Evolutionary conservation across 257 asterid genomes (phyloP).

Genomic region (Lycium barbarum): DNA sequence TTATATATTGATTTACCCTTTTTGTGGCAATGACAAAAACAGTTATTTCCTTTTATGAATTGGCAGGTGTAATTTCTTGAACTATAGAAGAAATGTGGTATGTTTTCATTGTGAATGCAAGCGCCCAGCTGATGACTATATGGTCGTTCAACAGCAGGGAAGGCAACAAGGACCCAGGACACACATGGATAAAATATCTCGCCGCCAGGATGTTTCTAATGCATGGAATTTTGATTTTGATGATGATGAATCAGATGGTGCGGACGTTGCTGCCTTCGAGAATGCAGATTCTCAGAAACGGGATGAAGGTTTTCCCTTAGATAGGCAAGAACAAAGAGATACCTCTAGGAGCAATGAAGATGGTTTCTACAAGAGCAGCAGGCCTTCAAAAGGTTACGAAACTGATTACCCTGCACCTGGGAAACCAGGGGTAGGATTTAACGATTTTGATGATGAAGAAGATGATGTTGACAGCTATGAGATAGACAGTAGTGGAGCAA

Average conservation of each 20-base stretch:
- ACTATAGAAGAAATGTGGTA: conserved; percentile 88
- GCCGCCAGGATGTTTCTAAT: conserved; percentile 63
- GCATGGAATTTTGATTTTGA: conserved; percentile 99
- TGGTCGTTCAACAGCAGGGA: conserved; percentile 58
- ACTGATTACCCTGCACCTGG: conserved; percentile 49
- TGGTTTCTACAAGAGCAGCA: conserved; percentile 45
- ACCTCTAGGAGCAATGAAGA: conserved; percentile 50
- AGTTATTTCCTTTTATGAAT: background rate
- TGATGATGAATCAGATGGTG: conserved; percentile 97
- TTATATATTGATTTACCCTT: background rate
- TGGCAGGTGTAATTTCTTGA: conserved; percentile 92
- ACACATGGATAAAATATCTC: conserved; percentile 52
- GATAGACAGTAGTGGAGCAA: conserved; percentile 62
- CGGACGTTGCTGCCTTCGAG: conserved; percentile 94
- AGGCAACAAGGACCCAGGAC: conserved; percentile 53
- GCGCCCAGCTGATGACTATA: conserved; percentile 85
- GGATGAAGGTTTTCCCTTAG: conserved; percentile 53
- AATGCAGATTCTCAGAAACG: conserved; percentile 77
- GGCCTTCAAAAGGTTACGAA: conserved; percentile 47
- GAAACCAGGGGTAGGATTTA: conserved; percentile 66
- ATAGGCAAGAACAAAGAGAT: conserved; percentile 43
- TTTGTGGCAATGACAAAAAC: conserved; percentile 23
- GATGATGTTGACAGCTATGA: conserved; percentile 89
- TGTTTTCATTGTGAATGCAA: conserved; percentile 96
- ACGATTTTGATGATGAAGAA: conserved; percentile 91